phyloP scores from a whole-genome alignment of 139 green algal genomes.

The Nannochloris sp. region DNA sequence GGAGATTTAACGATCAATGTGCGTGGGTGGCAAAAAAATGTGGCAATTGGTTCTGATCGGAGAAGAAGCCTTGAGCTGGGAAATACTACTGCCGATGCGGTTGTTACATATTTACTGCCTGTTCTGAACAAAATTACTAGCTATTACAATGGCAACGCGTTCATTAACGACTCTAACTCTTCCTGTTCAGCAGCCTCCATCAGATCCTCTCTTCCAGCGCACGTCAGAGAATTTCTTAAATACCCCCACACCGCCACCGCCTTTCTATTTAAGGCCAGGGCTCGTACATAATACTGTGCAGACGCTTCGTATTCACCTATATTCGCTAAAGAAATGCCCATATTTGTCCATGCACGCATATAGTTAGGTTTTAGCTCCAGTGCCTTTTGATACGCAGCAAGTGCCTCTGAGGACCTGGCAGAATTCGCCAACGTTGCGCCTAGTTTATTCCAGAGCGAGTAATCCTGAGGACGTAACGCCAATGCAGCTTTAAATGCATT shows the following conservation, averaged over 20 bases:
- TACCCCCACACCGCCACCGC: slow-evolving; percentile 88
- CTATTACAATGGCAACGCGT: slow-evolving; percentile 33
- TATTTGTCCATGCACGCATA: slow-evolving; percentile 97
- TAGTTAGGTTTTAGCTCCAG: slow-evolving; percentile 99
- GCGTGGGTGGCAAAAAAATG: too few species aligned
- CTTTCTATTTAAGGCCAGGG: slow-evolving; percentile 77
- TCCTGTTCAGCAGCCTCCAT: slow-evolving; percentile 47
- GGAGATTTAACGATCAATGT: too few species aligned
- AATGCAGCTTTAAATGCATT: slow-evolving; percentile 44
- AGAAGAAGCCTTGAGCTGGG: too few species aligned
- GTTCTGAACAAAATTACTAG: too few species aligned
- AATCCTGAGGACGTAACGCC: slow-evolving; percentile 63
- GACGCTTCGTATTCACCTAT: slow-evolving; percentile 78
- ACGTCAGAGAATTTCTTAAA: slow-evolving; percentile 79
- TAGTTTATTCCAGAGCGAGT: slow-evolving; percentile 96
- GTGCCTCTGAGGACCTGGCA: slow-evolving; percentile 58
- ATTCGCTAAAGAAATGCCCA: slow-evolving; percentile 87
- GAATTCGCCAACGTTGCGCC: slow-evolving; percentile 90
- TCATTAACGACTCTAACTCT: slow-evolving; percentile 49
- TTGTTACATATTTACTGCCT: too few species aligned
- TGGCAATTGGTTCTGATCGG: too few species aligned
- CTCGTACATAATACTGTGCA: slow-evolving; percentile 81
- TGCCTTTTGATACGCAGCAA: slow-evolving; percentile 79
- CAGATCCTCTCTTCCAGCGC: slow-evolving; percentile 54
- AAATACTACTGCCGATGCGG: too few species aligned